Base-by-base conservation (phyloP, 805 yeast species). In the Yarrowia sp. region DNA sequence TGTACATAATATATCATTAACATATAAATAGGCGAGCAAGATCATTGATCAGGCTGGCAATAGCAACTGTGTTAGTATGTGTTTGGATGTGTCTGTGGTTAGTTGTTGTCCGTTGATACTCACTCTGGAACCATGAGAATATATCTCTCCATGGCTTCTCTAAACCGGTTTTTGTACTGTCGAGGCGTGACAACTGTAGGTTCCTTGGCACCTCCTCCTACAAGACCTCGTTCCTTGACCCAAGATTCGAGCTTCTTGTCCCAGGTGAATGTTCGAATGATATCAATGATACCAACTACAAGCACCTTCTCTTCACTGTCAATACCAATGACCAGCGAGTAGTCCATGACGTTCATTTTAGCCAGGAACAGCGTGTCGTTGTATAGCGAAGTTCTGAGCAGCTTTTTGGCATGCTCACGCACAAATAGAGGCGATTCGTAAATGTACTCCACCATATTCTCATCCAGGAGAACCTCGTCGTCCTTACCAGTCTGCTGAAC, bases 331-430 rank as follows among this genome's bases (percentile, higher is more conserved):
- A 95, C 97, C 71, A 95, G 81, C 0, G 98, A 94, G 75, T 95
- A 95, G 77, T 95, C 99, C 99, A 95, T 95, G 7, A 95, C 98
- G 75, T 95, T 96, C 97, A 95, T 91, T 74, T 96, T 95, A 3
- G 97, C 92, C 66, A 95, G 79, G 76, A 95, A 96, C 15, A 95
- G 80, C 0, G 98, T 95, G 74, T 95, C 99, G 74, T 96, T 95
- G 89, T 96, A 95, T 36, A 95, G 79, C 0, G 97, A 93, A 0
- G 97, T 94, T 56, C 97, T 80, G 60, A 95, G 77, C 44, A 92
- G 79, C 72, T 90, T 88, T 75, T 95, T 95, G 75, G 92, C 94
- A 73, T 92, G 93, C 73, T 94, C 98, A 69, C 94, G 82, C 7
- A 95, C 97, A 81, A 92, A 96, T 43, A 95, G 84, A 0, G 99